These are phyloP conservation scores for Nitzschia sp. DNA, from an alignment of 108 stramenopile species.

Conservation along the genomic window DNA sequence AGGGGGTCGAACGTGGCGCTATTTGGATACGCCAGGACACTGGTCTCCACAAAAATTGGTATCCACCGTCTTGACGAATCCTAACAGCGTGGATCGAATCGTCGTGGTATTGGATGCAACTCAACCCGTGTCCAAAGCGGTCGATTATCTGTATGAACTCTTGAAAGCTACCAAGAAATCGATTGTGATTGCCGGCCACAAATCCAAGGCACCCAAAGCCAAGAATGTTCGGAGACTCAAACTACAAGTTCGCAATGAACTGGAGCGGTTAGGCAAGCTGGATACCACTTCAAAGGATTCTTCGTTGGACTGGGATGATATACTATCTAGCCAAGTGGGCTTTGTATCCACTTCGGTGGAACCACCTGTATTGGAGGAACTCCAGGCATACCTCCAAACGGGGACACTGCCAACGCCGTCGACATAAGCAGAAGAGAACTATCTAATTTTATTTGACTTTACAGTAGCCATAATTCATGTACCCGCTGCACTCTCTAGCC, in stretches of 20 bases:
- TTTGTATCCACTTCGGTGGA: slow-evolving; percentile 29
- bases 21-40: slow-evolving; percentile 80
- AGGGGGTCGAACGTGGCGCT: slow-evolving; percentile 22
- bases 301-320: slow-evolving; percentile 27
- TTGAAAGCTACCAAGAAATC: slow-evolving; percentile 3
- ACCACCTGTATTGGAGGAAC: slow-evolving; percentile 13
- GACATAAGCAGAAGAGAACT: too few relatives aligned
- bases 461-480: too few relatives aligned
- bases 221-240: slow-evolving; percentile 79
- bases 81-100: slow-evolving; percentile 20
- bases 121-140: slow-evolving; percentile 63
- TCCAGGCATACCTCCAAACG: slow-evolving; percentile 19
- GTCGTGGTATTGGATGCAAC: slow-evolving; percentile 71
- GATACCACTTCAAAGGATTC: neutral
- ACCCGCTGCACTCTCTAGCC: too few relatives aligned
- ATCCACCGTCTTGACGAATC: slow-evolving; percentile 4
- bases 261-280: slow-evolving; percentile 54
- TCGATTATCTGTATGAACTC: slow-evolving; percentile 57
- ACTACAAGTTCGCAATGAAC: slow-evolving; percentile 74
- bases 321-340: slow-evolving; percentile 3
- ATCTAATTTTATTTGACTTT: too few relatives aligned
- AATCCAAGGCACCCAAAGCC: slow-evolving; percentile 53
- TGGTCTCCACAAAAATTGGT: slow-evolving; percentile 24
- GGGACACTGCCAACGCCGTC: slow-evolving; percentile 13
- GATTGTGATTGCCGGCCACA: slow-evolving; percentile 71